Evolutionary conservation across 495 filamentous ascomycete genomes (phyloP).

Genomic region (Chaetomium cochliodes): DNA sequence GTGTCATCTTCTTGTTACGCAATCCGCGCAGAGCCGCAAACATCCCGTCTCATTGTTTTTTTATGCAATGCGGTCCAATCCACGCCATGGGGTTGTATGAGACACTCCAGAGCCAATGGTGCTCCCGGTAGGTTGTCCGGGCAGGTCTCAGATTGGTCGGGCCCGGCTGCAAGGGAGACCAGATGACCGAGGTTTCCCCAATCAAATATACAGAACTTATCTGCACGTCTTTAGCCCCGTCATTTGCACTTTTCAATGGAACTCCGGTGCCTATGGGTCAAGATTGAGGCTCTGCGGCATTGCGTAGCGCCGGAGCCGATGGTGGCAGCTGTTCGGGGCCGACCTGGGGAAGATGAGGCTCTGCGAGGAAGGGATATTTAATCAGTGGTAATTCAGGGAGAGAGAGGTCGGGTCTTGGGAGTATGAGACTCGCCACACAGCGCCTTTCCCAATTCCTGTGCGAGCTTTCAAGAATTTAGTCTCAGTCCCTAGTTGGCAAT

Average conservation of each 20-base stretch:
- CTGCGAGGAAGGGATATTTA: conserved; percentile 11
- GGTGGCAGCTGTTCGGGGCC: background rate
- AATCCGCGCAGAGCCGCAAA: conserved; percentile 4
- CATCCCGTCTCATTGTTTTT: background rate
- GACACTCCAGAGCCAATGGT: background rate
- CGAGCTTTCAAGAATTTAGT: background rate
- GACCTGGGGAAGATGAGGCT: conserved; percentile 6
- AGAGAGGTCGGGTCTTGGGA: background rate
- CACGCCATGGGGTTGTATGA: background rate
- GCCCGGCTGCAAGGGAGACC: background rate
- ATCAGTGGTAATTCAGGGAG: background rate
- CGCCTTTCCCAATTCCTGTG: background rate
- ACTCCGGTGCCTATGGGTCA: background rate
- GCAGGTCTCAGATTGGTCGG: conserved; percentile 1
- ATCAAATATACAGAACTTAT: conserved; percentile 3
- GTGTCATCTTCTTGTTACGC: background rate
- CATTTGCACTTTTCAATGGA: background rate
- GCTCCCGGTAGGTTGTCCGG: background rate
- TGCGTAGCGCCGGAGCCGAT: conserved; percentile 3
- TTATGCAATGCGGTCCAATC: background rate
- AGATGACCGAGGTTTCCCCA: conserved; percentile 9
- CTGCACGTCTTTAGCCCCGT: background rate
- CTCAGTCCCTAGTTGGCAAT: background rate
- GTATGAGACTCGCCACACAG: background rate
- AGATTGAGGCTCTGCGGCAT: conserved; percentile 27